phyloP scores from a whole-genome alignment of 1,139 yeast genomes.

The Taphrina betulina region DNA sequence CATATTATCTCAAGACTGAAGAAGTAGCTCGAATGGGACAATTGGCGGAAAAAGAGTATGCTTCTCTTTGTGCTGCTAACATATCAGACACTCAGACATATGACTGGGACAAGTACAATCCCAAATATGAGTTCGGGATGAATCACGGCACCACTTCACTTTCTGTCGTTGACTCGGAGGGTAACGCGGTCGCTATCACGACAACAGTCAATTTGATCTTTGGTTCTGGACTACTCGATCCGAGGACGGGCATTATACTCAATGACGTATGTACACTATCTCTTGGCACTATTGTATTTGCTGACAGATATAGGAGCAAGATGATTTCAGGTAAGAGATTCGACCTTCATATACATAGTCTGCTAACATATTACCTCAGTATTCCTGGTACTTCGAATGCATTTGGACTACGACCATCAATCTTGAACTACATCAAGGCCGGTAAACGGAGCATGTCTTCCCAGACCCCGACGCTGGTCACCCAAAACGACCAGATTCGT shows the following conservation, averaged over 20 bases:
- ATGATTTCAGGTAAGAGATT: no score
- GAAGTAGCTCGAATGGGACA: slow-evolving; percentile 45
- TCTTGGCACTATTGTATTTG: no score
- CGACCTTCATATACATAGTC: no score
- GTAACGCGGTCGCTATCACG: slow-evolving; percentile 79
- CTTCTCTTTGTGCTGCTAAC: slow-evolving; percentile 49
- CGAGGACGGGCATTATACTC: slow-evolving; percentile 72
- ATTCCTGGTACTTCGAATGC: slow-evolving; percentile 66
- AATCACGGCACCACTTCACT: slow-evolving; percentile 33
- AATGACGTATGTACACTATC: slow-evolving; percentile 91
- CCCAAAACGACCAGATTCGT: slow-evolving; percentile 56
- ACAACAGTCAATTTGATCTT: slow-evolving; percentile 82
- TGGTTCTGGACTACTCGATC: slow-evolving; percentile 81
- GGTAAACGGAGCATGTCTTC: slow-evolving; percentile 81
- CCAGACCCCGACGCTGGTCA: slow-evolving; percentile 77
- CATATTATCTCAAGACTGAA: slow-evolving; percentile 42
- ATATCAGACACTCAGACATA: slow-evolving; percentile 59
- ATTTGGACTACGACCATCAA: slow-evolving; percentile 76
- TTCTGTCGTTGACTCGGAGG: slow-evolving; percentile 39
- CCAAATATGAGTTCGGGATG: slow-evolving; percentile 47
- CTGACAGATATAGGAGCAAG: no score
- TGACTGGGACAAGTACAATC: slow-evolving; percentile 71
- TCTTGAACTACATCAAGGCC: slow-evolving; percentile 72
- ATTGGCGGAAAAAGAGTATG: slow-evolving; percentile 56
- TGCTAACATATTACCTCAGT: no score